Conservation (phyloP, 805 yeast genomes). For the Ogataea dorogensis region DNA sequence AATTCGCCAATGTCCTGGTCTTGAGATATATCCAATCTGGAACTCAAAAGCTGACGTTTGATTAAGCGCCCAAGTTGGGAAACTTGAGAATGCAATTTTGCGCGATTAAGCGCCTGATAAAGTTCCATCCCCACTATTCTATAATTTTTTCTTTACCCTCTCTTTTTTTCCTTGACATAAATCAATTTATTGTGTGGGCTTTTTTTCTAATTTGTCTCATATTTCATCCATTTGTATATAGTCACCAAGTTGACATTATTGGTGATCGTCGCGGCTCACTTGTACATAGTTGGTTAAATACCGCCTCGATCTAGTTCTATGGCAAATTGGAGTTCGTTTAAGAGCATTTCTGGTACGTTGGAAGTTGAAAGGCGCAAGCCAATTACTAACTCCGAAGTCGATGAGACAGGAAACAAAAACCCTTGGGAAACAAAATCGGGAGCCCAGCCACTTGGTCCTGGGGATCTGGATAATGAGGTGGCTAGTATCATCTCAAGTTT, state of each 20-base stretch:
- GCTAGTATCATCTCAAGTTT: slow-evolving; percentile 35
- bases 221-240: slow-evolving; percentile 10
- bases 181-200: slow-evolving; percentile 2
- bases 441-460: slow-evolving; percentile 24
- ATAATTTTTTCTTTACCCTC: slow-evolving; percentile 3
- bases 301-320: slow-evolving; percentile 9
- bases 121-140: slow-evolving; percentile 1
- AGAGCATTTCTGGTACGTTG: slow-evolving; percentile 25
- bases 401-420: slow-evolving; percentile 27
- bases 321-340: slow-evolving; percentile 27
- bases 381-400: slow-evolving; percentile 19
- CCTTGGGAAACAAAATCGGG: slow-evolving; percentile 32
- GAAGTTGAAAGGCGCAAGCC: slow-evolving; percentile 1
- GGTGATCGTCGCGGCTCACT: slow-evolving; percentile 15
- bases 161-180: slow-evolving; percentile 3
- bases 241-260: slow-evolving; percentile 9
- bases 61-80: slow-evolving; percentile 1
- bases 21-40: neutral
- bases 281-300: slow-evolving; percentile 11
- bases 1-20: neutral
- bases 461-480: slow-evolving; percentile 29
- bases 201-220: slow-evolving; percentile 8
- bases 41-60: neutral
- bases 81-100: neutral
- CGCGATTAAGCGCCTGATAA: slow-evolving; percentile 1